Evolutionary conservation across 305 asterid genomes (phyloP), one percentile per base, ranked within the genome.

Genomic region (Solanum aculeatissimum): DNA sequence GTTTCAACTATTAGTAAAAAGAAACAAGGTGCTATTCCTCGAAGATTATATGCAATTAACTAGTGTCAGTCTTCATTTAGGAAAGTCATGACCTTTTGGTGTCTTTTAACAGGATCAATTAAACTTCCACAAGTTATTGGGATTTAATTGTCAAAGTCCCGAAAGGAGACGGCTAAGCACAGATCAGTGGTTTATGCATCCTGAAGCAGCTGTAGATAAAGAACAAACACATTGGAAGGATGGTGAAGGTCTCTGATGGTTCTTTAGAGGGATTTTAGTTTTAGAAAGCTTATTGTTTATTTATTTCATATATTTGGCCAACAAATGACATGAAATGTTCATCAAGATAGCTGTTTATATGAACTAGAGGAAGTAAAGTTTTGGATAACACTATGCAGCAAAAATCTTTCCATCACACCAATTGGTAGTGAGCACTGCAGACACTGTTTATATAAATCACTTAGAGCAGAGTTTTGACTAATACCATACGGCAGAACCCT

Each of bases 61-160:
- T 53, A 15, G 29, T 68, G 54, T 71, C 84, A 19, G 60, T 83
- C 71, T 70, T 69, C 75, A 84, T 78, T 51, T 83, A 49, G 53
- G 49, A 54, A 79, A 57, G 57, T 83, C 84, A 88, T 83, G 83
- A 87, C 81, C 9, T 3, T 35, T 82, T 82, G 69, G 18, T 80
- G n/a, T 85, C 79, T 83, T 85, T 84, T 49, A 65, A 51, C 95
- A 95, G 99, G 98, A 94, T 83, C 92, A 95, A 75, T 83, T 97
- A 82, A 97, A 95, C 88, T 97, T 94, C 86, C 98, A 97, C 88
- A 97, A 97, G 87, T 87, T 97, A 90, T 90, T 94, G 90, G 97
- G 99, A 58, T 88, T 91, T 84, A 82, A 91, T 80, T 92, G 94
- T 91, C 97, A 88, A 89, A 89, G 85, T 89, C 88, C 95, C 43